These are phyloP conservation scores for Lenwebbia sp. DNA, from an alignment of 345 rosid genomes.

Conservation along the genomic window DNA sequence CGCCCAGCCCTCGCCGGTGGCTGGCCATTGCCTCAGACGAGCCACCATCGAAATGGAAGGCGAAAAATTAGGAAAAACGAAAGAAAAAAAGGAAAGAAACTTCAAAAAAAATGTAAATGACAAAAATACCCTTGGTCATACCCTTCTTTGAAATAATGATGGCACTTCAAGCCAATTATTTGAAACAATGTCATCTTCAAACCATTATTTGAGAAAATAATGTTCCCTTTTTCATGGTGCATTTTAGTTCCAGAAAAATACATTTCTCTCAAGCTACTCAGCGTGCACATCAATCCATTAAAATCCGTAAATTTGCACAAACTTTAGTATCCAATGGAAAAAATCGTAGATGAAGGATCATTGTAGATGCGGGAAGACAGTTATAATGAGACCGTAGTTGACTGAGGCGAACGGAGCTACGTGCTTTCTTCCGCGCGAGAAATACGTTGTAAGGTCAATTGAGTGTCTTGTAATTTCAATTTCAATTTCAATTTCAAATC, in stretches of 20 bases:
- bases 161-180: too few species aligned
- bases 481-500: background rate
- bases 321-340: background rate
- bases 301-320: fast-evolving
- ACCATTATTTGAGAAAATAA: too few species aligned
- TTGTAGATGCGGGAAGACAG: background rate
- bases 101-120: too few species aligned
- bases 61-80: too few species aligned
- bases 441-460: background rate
- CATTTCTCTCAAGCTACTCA: background rate
- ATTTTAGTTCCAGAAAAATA: background rate
- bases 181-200: too few species aligned
- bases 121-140: too few species aligned
- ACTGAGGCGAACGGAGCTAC: background rate
- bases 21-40: too few species aligned
- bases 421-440: background rate
- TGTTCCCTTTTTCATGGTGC: background rate
- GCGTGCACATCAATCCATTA: background rate
- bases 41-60: too few species aligned
- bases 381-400: background rate
- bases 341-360: background rate
- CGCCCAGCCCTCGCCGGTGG: too few species aligned
- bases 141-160: too few species aligned
- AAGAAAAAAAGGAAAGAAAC: fast-evolving
- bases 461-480: background rate